Percentiles rank a stretch among this genome's conserved stretches.
These are phyloP conservation scores for Erythrophleum fordii DNA, from an alignment of 306 rosid species.

Conservation along the genomic window DNA sequence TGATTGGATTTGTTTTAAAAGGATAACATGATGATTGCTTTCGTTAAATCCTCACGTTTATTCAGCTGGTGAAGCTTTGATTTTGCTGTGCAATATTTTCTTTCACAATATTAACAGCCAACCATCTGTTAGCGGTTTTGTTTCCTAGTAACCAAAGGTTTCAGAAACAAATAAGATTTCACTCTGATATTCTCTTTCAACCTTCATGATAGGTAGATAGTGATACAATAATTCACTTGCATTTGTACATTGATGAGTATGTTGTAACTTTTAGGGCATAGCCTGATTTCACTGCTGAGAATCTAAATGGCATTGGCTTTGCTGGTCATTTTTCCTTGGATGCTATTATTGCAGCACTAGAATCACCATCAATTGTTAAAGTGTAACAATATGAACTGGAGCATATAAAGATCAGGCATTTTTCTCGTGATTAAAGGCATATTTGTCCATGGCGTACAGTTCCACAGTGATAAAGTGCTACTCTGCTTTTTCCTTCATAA, in stretches of 20 bases:
- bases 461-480: too few species aligned
- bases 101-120: slow-evolving; percentile 28
- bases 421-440: neutral
- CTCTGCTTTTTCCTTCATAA: neutral
- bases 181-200: neutral
- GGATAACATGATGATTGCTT: slow-evolving; percentile 7
- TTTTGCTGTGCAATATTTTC: slow-evolving; percentile 19
- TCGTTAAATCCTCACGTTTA: neutral
- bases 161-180: slow-evolving; percentile 34
- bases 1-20: slow-evolving; percentile 7
- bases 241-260: too few species aligned
- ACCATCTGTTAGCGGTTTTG: slow-evolving; percentile 31
- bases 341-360: neutral
- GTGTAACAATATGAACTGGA: slow-evolving; percentile 18
- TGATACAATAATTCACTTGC: slow-evolving; percentile 13
- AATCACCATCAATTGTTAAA: slow-evolving; percentile 16
- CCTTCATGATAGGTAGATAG: slow-evolving; percentile 11
- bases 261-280: slow-evolving; percentile 25
- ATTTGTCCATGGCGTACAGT: neutral
- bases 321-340: slow-evolving; percentile 4
- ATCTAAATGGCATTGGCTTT: slow-evolving; percentile 21
- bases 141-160: slow-evolving; percentile 32
- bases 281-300: slow-evolving; percentile 31
- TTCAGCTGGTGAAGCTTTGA: neutral
- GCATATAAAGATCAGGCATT: slow-evolving; percentile 1